phyloP scores from a whole-genome alignment of 305 asterid species.

The Plantago lanceolata region DNA sequence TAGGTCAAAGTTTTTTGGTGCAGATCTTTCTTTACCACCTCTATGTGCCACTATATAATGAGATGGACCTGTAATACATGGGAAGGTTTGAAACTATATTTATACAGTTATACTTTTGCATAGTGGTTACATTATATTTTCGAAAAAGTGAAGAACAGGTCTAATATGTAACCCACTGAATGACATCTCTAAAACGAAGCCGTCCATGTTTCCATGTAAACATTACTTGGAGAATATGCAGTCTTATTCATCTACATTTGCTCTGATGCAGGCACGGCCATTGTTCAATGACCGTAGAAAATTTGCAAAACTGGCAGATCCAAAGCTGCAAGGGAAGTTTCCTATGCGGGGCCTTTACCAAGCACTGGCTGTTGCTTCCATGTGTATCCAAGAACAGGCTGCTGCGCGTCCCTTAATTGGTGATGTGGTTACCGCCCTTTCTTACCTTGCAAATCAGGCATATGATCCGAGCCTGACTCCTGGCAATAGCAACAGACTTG shows the following conservation, averaged over 20 bases:
- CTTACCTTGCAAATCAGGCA: slow-evolving; percentile 80
- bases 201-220: too few species aligned
- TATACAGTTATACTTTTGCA: too few species aligned
- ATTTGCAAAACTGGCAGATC: slow-evolving; percentile 79
- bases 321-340: slow-evolving; percentile 70
- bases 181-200: too few species aligned
- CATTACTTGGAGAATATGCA: too few species aligned
- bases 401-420: slow-evolving; percentile 93
- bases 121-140: too few species aligned
- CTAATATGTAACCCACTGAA: too few species aligned
- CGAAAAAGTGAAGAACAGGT: too few species aligned
- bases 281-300: slow-evolving; percentile 81
- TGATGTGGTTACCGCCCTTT: slow-evolving; percentile 91
- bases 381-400: slow-evolving; percentile 97
- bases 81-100: too few species aligned
- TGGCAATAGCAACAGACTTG: slow-evolving; percentile 34
- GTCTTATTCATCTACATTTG: background rate
- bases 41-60: too few species aligned
- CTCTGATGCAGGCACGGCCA: slow-evolving; percentile 68
- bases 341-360: slow-evolving; percentile 91
- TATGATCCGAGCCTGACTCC: slow-evolving; percentile 46
- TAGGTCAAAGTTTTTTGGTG: background rate
- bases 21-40: too few species aligned
- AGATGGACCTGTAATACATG: too few species aligned
- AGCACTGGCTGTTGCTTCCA: slow-evolving; percentile 95